Conservation (phyloP, 2,329 filamentous ascomycete genomes). For the Exophiala sp. region DNA sequence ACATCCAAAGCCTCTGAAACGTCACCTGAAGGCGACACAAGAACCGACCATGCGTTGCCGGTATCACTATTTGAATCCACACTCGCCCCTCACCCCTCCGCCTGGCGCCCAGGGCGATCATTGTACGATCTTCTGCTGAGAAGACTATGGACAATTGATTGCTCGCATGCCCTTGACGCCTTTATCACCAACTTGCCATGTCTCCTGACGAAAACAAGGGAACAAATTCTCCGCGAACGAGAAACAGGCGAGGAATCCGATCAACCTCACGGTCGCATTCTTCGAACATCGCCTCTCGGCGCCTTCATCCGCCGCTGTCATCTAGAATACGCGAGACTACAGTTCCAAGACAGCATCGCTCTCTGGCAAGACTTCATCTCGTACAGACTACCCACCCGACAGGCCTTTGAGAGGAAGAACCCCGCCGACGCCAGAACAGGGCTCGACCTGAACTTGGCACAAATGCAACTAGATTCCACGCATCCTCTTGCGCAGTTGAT, state of each 20-base stretch:
- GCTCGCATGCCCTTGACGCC: slow-evolving; percentile 71
- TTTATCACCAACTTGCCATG: slow-evolving; percentile 64
- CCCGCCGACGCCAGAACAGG: slow-evolving; percentile 45
- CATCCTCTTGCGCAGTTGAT: slow-evolving; percentile 49
- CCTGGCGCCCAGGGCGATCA: slow-evolving; percentile 64
- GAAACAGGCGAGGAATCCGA: slow-evolving; percentile 51
- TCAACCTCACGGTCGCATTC: slow-evolving; percentile 50
- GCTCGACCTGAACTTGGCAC: slow-evolving; percentile 61
- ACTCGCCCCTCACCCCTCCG: slow-evolving; percentile 45
- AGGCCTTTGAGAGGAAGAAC: slow-evolving; percentile 56
- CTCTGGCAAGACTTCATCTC: slow-evolving; percentile 80
- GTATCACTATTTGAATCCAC: slow-evolving; percentile 48
- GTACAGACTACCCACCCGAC: slow-evolving; percentile 73
- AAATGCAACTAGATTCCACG: slow-evolving; percentile 53
- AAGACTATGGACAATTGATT: slow-evolving; percentile 79
- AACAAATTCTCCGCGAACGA: slow-evolving; percentile 56
- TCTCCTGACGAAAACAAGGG: slow-evolving; percentile 60
- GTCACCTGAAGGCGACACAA: slow-evolving; percentile 20
- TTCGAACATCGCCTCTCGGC: slow-evolving; percentile 74
- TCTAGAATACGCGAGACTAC: slow-evolving; percentile 75
- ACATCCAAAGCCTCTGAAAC: slow-evolving; percentile 34
- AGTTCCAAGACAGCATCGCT: slow-evolving; percentile 72
- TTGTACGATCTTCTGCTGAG: slow-evolving; percentile 84
- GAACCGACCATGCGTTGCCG: slow-evolving; percentile 23
- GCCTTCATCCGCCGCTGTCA: slow-evolving; percentile 72